phyloP scores from a whole-genome alignment of 169 alveolate species.

The Besnoitia besnoiti region DNA sequence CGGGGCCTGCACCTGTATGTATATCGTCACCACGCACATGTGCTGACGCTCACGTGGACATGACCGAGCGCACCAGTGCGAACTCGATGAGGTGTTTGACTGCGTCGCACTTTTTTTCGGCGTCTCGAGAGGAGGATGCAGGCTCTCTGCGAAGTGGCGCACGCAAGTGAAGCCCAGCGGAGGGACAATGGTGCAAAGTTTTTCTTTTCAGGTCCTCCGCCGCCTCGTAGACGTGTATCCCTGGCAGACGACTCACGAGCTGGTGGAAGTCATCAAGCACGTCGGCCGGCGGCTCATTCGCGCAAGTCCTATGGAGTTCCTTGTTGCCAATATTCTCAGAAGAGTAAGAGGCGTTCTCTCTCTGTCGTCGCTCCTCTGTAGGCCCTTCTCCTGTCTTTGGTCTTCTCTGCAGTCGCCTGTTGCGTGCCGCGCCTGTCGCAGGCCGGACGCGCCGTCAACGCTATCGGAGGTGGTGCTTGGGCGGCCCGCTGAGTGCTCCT shows the following conservation, averaged over 20 bases:
- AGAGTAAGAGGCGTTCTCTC: neutral
- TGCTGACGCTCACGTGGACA: no score
- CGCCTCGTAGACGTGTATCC: conserved; percentile 32
- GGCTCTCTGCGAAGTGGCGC: no score
- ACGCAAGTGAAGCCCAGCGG: no score
- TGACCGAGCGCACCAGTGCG: no score
- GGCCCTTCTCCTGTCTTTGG: neutral
- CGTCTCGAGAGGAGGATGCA: neutral
- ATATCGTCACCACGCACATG: neutral
- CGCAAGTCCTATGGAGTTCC: conserved; percentile 46
- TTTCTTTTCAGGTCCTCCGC: neutral
- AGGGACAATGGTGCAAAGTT: no score
- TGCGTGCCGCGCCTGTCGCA: no score
- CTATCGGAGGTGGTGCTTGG: no score
- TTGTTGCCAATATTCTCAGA: conserved; percentile 14
- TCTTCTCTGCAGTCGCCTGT: no score
- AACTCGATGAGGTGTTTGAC: no score
- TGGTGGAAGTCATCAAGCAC: conserved; percentile 25
- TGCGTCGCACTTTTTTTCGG: neutral
- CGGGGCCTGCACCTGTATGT: no score
- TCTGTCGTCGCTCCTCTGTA: neutral
- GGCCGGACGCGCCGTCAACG: no score
- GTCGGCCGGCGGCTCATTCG: conserved; percentile 39
- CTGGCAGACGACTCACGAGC: conserved; percentile 36
- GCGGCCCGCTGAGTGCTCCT: no score